Evolutionary conservation across 1,284 basidiomycete species (phyloP).

Genomic region (Ustilago esculenta): DNA sequence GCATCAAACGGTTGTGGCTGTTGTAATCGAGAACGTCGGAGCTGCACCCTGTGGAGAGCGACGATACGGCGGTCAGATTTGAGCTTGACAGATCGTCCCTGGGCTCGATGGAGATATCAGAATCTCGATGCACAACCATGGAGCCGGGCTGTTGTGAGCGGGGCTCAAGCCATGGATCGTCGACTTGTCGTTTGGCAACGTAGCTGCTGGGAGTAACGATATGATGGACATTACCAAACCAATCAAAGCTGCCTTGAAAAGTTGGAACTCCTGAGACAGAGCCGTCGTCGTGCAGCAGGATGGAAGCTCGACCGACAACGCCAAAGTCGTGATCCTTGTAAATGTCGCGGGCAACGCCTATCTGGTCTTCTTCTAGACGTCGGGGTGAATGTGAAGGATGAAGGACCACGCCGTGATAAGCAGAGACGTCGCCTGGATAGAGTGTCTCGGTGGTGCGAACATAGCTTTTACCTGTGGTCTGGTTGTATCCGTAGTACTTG

Average conservation of each 20-base stretch:
- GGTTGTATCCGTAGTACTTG: conserved; percentile 39
- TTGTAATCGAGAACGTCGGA: conserved; percentile 53
- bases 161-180: conserved; percentile 37
- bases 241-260: conserved; percentile 59
- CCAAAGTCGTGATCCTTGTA: conserved; percentile 40
- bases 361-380: conserved; percentile 50
- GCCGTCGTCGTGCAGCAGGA: conserved; percentile 57
- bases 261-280: conserved; percentile 35
- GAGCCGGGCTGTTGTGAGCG: conserved; percentile 21
- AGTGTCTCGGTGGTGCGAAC: conserved; percentile 34
- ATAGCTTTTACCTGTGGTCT: conserved; percentile 32
- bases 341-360: conserved; percentile 46
- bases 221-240: conserved; percentile 57
- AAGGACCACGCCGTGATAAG: conserved; percentile 60
- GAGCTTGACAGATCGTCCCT: conserved; percentile 9
- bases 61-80: conserved; percentile 1
- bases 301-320: conserved; percentile 55
- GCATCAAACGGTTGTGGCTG: conserved; percentile 45
- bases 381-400: conserved; percentile 37
- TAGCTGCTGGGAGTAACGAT: conserved; percentile 46
- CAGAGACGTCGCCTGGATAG: conserved; percentile 48
- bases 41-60: conserved; percentile 33
- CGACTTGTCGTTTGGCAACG: conserved; percentile 26
- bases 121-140: conserved; percentile 53
- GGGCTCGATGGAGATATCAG: conserved; percentile 43